Conservation (phyloP, 805 yeast species). For the Candida saitoana region DNA sequence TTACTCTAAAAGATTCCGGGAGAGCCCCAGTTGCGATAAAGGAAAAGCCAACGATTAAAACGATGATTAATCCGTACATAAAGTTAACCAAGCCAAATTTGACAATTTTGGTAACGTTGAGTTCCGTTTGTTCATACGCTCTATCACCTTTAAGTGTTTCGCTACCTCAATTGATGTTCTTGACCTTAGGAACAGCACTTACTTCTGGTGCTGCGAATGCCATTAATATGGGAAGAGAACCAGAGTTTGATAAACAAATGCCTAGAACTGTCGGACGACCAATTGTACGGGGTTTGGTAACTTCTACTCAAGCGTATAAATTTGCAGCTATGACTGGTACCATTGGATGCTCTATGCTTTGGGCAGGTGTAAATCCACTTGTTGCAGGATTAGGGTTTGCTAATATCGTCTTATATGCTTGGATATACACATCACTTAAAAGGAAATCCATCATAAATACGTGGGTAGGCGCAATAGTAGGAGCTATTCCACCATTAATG, state of each 20-base stretch:
- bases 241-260: slow-evolving; percentile 83
- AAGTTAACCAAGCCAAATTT: slow-evolving; percentile 88
- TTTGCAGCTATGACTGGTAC: slow-evolving; percentile 78
- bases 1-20: slow-evolving; percentile 35
- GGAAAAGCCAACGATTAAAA: slow-evolving; percentile 24
- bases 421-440: slow-evolving; percentile 88
- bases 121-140: slow-evolving; percentile 92
- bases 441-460: slow-evolving; percentile 83
- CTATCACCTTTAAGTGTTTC: slow-evolving; percentile 82
- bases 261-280: slow-evolving; percentile 85
- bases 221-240: slow-evolving; percentile 95
- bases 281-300: slow-evolving; percentile 75
- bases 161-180: slow-evolving; percentile 59
- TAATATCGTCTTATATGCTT: slow-evolving; percentile 80
- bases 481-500: slow-evolving; percentile 98
- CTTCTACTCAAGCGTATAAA: slow-evolving; percentile 69
- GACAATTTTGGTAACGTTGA: slow-evolving; percentile 80
- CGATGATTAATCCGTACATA: slow-evolving; percentile 56
- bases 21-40: slow-evolving; percentile 1
- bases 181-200: slow-evolving; percentile 81
- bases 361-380: slow-evolving; percentile 77
- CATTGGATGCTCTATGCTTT: slow-evolving; percentile 64
- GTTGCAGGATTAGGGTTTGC: slow-evolving; percentile 78
- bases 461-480: slow-evolving; percentile 99
- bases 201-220: slow-evolving; percentile 95